Percentiles rank a stretch among this genome's conserved stretches.
Evolutionary conservation across 805 yeast species (phyloP).

Genomic region (Ogataea minuta): DNA sequence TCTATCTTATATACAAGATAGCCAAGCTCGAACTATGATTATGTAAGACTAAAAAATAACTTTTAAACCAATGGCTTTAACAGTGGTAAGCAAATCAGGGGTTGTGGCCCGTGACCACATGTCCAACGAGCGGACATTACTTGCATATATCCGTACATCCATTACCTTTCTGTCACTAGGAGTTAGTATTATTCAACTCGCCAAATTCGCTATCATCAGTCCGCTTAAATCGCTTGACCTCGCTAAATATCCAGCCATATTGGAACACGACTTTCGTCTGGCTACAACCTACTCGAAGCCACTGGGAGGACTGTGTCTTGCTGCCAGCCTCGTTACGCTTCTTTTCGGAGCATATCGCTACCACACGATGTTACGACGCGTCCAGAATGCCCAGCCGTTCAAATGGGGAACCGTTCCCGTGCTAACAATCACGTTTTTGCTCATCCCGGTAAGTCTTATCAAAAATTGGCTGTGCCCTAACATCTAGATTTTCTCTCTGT

Average conservation of each 20-base stretch:
- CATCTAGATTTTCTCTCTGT: conserved; percentile 9
- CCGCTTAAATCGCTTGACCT: conserved; percentile 13
- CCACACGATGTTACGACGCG: conserved; percentile 41
- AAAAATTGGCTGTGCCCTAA: conserved; percentile 2
- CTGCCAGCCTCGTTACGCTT: conserved; percentile 42
- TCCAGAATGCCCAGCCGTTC: conserved; percentile 33
- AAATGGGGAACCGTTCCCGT: conserved; percentile 40
- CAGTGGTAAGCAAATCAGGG: conserved; percentile 31
- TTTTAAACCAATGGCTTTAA: not conserved
- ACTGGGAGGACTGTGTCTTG: conserved; percentile 36
- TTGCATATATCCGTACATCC: conserved; percentile 61
- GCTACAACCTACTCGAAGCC: conserved; percentile 22
- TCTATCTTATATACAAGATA: conserved; percentile 4
- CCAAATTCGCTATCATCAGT: conserved; percentile 35
- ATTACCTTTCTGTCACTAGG: conserved; percentile 52
- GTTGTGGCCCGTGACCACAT: conserved; percentile 56
- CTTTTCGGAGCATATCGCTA: conserved; percentile 45
- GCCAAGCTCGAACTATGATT: conserved; percentile 4
- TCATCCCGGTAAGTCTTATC: conserved; percentile 35
- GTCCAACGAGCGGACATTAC: conserved; percentile 60
- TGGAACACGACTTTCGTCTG: conserved; percentile 12
- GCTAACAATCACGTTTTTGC: conserved; percentile 30
- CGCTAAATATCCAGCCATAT: conserved; percentile 2
- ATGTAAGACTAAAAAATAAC: not conserved
- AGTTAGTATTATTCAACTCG: conserved; percentile 51